phyloP scores from a whole-genome alignment of 805 yeast species.

The Candida ponderosae region DNA sequence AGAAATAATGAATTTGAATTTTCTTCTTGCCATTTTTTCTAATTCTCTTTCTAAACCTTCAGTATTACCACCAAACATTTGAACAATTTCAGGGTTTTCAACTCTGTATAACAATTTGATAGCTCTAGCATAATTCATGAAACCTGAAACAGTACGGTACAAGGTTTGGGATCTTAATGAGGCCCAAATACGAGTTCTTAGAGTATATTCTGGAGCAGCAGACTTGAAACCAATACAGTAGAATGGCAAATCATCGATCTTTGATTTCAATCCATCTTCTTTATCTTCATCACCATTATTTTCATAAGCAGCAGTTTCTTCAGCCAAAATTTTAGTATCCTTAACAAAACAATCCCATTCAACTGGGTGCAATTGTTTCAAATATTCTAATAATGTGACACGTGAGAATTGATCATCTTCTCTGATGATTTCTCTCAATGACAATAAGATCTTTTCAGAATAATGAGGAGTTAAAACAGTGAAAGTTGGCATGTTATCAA shows the following conservation, averaged over 20 bases:
- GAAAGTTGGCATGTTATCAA: conserved; percentile 99
- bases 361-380: conserved; percentile 90
- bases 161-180: conserved; percentile 94
- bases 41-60: conserved; percentile 93
- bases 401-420: conserved; percentile 97
- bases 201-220: conserved; percentile 93
- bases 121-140: conserved; percentile 97
- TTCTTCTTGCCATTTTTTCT: conserved; percentile 82
- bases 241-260: conserved; percentile 88
- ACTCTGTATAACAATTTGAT: conserved; percentile 89
- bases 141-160: conserved; percentile 95
- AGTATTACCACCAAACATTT: conserved; percentile 98
- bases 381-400: conserved; percentile 86
- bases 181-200: conserved; percentile 98
- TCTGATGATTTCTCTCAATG: conserved; percentile 92
- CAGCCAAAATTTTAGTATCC: conserved; percentile 92
- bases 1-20: conserved; percentile 73
- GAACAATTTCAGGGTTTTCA: conserved; percentile 91
- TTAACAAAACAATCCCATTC: conserved; percentile 98
- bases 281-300: conserved; percentile 39
- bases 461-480: conserved; percentile 96
- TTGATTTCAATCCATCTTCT: conserved; percentile 67
- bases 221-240: conserved; percentile 96
- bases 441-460: conserved; percentile 85
- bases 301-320: conserved; percentile 78